Base-by-base conservation (phyloP, 2,329 filamentous ascomycete species). In the Penicillium glabrum region DNA sequence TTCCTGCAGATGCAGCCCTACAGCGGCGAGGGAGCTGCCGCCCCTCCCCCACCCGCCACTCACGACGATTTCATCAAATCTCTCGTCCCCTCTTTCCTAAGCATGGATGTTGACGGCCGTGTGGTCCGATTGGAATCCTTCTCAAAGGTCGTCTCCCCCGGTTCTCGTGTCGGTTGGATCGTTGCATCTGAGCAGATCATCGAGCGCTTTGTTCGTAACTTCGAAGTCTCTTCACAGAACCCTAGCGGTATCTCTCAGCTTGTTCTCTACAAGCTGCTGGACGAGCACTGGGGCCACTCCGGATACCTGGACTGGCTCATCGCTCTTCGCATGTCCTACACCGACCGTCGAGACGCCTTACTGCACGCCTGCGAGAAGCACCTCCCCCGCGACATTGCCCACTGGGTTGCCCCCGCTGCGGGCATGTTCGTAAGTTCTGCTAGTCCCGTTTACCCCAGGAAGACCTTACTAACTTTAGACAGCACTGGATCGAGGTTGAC, bases 61-160 rank as follows among this genome's bases (percentile, higher is more conserved):
- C 84, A 90, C 53, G 84, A 88, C 4, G 87, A 89, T 11, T 97
- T 97, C 73, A 78, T 98, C 57, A 79, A 82, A 11, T 80, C 83
- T 3, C 82, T 96, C 6, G 81, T 91, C 5, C 91, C 92, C 0
- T 89, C 89, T 2, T 86, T 89, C 54, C 81, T 96, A 31, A 90
- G 86, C 75, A 82, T 97, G 67, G 93, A 97, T 70, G 81, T 85
- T 1, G 92, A 96, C 72, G 93, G 93, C 8, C 89, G 93, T 59
- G 93, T 97, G 35, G 82, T 96, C 78, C 89, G 93, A 35, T 83
- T 97, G 75, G 93, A 97, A 72, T 96, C 91, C 0, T 96, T 97
- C 77, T 96, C 90, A 68, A 97, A 97, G 77, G 90, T 96, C 1
- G 82, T 96, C 31, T 83, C 91, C 0, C 93, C 93, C 0, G 93